A percentile compares a stretch with the other conserved stretches of the same genome.
Conservation (phyloP, 306 rosid genomes). For the Begonia fuchsioides region DNA sequence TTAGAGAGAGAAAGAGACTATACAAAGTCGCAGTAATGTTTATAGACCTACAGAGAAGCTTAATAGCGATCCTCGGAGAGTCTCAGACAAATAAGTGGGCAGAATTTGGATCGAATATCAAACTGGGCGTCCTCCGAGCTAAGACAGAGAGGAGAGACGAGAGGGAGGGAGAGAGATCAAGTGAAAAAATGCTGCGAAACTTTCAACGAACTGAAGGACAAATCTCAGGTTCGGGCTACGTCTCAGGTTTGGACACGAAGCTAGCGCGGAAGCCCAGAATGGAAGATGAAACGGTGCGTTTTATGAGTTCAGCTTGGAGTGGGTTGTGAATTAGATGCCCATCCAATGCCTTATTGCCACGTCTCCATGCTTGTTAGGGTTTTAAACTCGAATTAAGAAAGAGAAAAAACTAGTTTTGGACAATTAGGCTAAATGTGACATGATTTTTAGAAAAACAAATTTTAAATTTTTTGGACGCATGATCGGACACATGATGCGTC, state of each 20-base stretch:
- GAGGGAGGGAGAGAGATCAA: conserved; percentile 56
- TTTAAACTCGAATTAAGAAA: no score
- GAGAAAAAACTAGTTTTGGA: no score
- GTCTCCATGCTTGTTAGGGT: no score
- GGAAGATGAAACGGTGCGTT: conserved; percentile 57
- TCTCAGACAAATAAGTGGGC: conserved; percentile 23
- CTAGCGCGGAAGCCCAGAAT: conserved; percentile 35
- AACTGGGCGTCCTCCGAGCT: conserved; percentile 31
- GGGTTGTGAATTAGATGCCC: no score
- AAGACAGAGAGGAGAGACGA: conserved; percentile 18
- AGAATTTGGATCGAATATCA: conserved; percentile 55
- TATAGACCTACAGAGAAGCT: conserved; percentile 31
- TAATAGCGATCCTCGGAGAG: conserved; percentile 33
- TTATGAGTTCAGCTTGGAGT: no score
- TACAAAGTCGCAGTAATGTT: conserved; percentile 64
- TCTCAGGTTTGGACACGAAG: conserved; percentile 21
- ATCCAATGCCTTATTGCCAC: no score
- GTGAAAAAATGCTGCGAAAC: conserved; percentile 84
- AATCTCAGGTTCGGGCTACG: conserved; percentile 49
- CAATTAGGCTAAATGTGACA: no score
- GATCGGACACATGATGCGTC: no score
- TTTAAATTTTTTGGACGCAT: no score
- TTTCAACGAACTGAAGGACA: conserved; percentile 88
- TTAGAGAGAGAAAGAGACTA: conserved; percentile 10
- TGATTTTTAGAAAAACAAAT: no score